Evolutionary conservation across 1,139 yeast species (phyloP).

Genomic region (Pichiaceae sp.): DNA sequence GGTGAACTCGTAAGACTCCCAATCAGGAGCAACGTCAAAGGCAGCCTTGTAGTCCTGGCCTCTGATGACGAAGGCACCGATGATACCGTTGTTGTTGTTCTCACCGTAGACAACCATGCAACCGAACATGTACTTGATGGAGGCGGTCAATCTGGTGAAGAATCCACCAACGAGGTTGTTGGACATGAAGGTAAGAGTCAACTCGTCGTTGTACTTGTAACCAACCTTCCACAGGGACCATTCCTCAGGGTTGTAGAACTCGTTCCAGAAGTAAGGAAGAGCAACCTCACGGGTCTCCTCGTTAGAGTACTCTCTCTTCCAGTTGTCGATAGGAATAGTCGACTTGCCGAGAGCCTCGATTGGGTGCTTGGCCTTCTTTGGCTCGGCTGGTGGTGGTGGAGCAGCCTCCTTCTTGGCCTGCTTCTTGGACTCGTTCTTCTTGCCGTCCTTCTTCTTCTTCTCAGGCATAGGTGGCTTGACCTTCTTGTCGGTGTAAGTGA

Average conservation of each 20-base stretch:
- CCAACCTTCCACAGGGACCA: constrained; percentile 95
- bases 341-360: constrained; percentile 74
- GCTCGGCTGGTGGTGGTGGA: constrained; percentile 27
- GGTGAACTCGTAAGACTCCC: constrained; percentile 77
- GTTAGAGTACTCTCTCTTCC: constrained; percentile 97
- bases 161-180: constrained; percentile 98
- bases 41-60: constrained; percentile 92
- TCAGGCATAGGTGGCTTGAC: constrained; percentile 68
- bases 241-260: constrained; percentile 83
- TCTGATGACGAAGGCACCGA: constrained; percentile 91
- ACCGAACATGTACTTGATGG: constrained; percentile 93
- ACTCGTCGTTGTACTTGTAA: constrained; percentile 96
- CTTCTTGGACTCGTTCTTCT: constrained; percentile 46
- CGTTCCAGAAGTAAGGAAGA: constrained; percentile 95
- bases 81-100: constrained; percentile 96
- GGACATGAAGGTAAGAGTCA: constrained; percentile 95
- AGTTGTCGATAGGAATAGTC: constrained; percentile 70
- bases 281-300: constrained; percentile 94
- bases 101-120: constrained; percentile 93
- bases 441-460: constrained; percentile 20
- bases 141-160: constrained; percentile 90
- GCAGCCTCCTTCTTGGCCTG: constrained; percentile 30
- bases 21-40: constrained; percentile 98
- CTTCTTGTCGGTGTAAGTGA: constrained; percentile 34
- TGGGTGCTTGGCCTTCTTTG: constrained; percentile 85